Conservation (phyloP, 108 stramenopile genomes). For the Cyclotella choctawhatcheeana region DNA sequence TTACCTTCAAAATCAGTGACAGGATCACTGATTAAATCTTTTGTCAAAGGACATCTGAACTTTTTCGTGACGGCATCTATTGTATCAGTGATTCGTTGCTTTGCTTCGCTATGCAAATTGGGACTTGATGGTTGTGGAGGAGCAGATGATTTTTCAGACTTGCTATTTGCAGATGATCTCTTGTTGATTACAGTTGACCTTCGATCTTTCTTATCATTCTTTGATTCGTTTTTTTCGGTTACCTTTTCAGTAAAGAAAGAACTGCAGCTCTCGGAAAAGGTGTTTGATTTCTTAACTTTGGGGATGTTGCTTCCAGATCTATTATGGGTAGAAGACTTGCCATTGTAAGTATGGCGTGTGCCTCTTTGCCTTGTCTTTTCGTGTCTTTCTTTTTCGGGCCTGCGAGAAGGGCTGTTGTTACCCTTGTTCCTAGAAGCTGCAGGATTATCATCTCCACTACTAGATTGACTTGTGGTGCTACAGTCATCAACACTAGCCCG, state of each 20-base stretch:
- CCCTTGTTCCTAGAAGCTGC: not conserved
- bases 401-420: constrained; percentile 1
- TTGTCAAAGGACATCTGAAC: constrained; percentile 41
- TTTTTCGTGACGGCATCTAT: constrained; percentile 20
- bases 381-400: not conserved
- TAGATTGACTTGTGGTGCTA: constrained; percentile 41
- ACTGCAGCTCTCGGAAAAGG: constrained; percentile 9
- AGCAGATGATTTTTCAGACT: constrained; percentile 11
- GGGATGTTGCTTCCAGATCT: not conserved
- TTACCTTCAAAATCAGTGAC: constrained; percentile 49
- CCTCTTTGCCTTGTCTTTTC: not conserved
- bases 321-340: not conserved
- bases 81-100: constrained; percentile 13
- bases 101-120: not conserved
- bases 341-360: not conserved
- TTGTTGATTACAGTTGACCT: not conserved
- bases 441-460: constrained; percentile 21
- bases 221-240: not conserved
- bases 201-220: not conserved
- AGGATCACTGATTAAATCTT: constrained; percentile 42
- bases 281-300: constrained; percentile 1
- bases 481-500: constrained; percentile 23
- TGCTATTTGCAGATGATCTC: not conserved
- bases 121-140: not conserved
- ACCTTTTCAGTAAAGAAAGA: constrained; percentile 6